A percentile compares a stretch with the other conserved stretches of the same genome.
These are phyloP conservation scores for Salix caprea DNA, from an alignment of 345 rosid genomes.

Conservation along the genomic window DNA sequence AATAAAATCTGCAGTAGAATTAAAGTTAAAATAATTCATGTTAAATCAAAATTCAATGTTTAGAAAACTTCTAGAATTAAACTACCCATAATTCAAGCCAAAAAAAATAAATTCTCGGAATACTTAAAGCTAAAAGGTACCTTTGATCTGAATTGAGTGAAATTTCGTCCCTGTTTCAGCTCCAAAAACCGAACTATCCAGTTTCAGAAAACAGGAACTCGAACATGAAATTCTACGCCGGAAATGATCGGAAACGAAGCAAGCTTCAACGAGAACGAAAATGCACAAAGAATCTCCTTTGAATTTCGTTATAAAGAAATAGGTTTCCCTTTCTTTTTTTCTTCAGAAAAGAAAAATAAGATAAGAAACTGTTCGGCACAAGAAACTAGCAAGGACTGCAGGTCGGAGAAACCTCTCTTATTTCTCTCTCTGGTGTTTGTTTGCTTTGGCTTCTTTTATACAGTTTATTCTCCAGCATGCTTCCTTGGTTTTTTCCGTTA, in stretches of 20 bases:
- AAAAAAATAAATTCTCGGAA: background rate
- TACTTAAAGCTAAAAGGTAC: constrained; percentile 4
- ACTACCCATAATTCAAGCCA: background rate
- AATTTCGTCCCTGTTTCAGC: constrained; percentile 13
- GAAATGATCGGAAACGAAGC: background rate
- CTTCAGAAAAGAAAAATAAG: background rate
- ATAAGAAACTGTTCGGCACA: constrained; percentile 14
- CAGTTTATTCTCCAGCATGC: constrained; percentile 17
- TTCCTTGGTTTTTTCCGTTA: constrained; percentile 28
- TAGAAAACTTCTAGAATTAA: background rate
- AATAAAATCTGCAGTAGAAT: background rate
- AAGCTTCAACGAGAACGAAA: background rate
- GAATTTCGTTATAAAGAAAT: constrained; percentile 14
- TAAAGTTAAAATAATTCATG: background rate
- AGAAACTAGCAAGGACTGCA: constrained; percentile 1
- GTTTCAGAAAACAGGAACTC: background rate
- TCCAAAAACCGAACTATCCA: background rate
- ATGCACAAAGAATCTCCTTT: constrained; percentile 29
- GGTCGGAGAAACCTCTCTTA: constrained; percentile 17
- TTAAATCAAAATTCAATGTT: background rate
- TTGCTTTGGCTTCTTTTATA: constrained; percentile 35
- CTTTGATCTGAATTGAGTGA: constrained; percentile 36
- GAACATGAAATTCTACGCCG: background rate
- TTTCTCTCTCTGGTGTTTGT: constrained; percentile 19
- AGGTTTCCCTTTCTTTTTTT: background rate